These are phyloP conservation scores for Collybiopsis confluens DNA, from an alignment of 768 basidiomycete species.

Conservation along the genomic window DNA sequence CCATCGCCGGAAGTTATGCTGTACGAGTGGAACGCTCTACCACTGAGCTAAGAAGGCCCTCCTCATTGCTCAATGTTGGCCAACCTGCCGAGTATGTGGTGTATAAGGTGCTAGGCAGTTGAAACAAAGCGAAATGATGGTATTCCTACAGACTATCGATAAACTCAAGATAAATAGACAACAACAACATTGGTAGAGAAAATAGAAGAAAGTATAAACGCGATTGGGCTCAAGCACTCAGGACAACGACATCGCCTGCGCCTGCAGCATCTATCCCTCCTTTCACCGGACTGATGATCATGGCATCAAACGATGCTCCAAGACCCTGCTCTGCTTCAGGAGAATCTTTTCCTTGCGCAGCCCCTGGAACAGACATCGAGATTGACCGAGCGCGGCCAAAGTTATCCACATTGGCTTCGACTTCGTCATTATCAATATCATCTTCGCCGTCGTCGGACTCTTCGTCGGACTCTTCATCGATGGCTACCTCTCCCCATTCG, in stretches of 20 bases:
- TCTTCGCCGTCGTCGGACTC: slow-evolving; percentile 40
- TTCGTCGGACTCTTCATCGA: slow-evolving; percentile 70
- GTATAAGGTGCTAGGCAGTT: too few species aligned
- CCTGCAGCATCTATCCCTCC: background rate
- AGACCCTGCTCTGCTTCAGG: slow-evolving; percentile 33
- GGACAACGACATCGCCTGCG: background rate
- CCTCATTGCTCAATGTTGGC: too few species aligned
- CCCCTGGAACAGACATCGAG: slow-evolving; percentile 18
- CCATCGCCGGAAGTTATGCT: too few species aligned
- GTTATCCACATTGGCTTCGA: slow-evolving; percentile 9
- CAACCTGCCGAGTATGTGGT: too few species aligned
- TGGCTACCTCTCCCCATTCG: slow-evolving; percentile 84
- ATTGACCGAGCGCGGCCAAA: slow-evolving; percentile 2
- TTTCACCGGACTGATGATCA: slow-evolving; percentile 74
- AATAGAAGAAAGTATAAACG: slow-evolving; percentile 19
- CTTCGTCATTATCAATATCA: slow-evolving; percentile 22
- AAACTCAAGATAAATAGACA: too few species aligned
- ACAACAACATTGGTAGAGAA: too few species aligned
- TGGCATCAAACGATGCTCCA: slow-evolving; percentile 66
- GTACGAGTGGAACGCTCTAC: too few species aligned
- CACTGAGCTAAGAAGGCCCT: too few species aligned
- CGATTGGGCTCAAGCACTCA: background rate
- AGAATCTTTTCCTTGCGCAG: slow-evolving; percentile 27
- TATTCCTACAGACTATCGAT: too few species aligned
- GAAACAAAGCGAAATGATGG: too few species aligned